Base-by-base conservation (phyloP, 2,329 filamentous ascomycete species). In the Verruconis gallopava region DNA sequence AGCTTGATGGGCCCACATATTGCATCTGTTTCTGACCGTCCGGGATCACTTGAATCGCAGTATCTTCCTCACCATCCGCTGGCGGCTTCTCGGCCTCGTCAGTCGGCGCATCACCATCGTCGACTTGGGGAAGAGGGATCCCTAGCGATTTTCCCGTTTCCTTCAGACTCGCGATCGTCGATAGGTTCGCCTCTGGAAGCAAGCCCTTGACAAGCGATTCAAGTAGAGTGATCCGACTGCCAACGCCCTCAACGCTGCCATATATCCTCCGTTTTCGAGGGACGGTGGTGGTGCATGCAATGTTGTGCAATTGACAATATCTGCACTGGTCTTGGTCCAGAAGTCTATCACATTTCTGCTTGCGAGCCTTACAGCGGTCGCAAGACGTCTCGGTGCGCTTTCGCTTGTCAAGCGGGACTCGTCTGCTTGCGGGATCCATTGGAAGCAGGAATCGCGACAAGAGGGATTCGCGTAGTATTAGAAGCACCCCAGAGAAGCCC, bases 351-450 rank as follows among this genome's bases (percentile, higher is more conserved):
- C 64, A 67, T 50, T 67, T 67, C 45, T 66, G 64, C 50, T 66
- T 66, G 36, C 64, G 54, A 44, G 58, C 60, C 53, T 66, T 66
- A 57, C 64, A 67, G 45, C 64, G 63, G 52, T 67, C 64, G 52
- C 64, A 67, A 41, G 56, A 61, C 13, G 60, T 62, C 47, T 66
- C 64, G 39, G 64, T 64, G 18, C 64, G 55, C 47, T 66, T 64
- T 34, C 64, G 56, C 49, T 64, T 63, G 43, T 65, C 62, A 36
- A 60, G 55, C 4, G 64, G 64, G 11, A 66, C 62, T 44, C 58
- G 52, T 44, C 53, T 52, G 42, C 37, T 14, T 44, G 39, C 32
- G 6, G 21, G 21, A 6, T 33, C 32, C 38, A 40, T 40, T n/a
- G n/a, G n/a, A n/a, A n/a, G n/a, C n/a, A n/a, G n/a, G n/a, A n/a